These are phyloP conservation scores for Blakeslea trispora DNA, from an alignment of 371 early-diverging fungal species.

Conservation along the genomic window DNA sequence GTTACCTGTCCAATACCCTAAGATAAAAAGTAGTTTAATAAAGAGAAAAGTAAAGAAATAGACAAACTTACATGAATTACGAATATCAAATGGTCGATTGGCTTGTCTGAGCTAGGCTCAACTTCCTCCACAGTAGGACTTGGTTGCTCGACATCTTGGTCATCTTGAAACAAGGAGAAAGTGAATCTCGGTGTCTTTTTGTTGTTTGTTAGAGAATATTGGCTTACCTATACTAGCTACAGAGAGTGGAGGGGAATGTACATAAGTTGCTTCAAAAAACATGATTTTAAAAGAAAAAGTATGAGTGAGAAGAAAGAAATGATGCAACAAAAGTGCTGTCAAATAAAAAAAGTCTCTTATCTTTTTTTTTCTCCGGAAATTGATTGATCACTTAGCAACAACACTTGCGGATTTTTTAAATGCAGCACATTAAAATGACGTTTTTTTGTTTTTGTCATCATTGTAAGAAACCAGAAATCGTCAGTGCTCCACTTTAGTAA, in stretches of 20 bases:
- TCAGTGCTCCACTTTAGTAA: no score
- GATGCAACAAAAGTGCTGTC: no score
- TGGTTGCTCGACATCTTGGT: constrained; percentile 3
- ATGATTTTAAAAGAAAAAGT: constrained; percentile 21
- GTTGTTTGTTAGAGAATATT: neutral
- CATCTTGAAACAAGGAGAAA: neutral
- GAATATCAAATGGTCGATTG: constrained; percentile 54
- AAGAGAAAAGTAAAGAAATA: neutral
- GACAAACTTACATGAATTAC: constrained; percentile 57
- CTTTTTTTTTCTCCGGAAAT: no score
- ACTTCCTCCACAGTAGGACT: constrained; percentile 10
- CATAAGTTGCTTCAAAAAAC: constrained; percentile 51
- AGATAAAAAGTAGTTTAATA: neutral
- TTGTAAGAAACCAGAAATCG: no score
- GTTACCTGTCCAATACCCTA: constrained; percentile 68
- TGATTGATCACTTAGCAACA: no score
- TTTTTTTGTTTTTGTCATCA: no score
- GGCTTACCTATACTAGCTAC: constrained; percentile 21
- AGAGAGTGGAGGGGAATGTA: constrained; percentile 46
- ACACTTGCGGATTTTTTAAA: no score
- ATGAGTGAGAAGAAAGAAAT: constrained; percentile 12
- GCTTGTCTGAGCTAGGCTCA: constrained; percentile 27
- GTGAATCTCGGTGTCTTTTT: neutral
- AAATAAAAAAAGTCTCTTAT: no score
- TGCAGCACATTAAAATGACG: no score